Evolutionary conservation across 2,329 filamentous ascomycete genomes (phyloP).

Genomic region (Monilinia polystroma): DNA sequence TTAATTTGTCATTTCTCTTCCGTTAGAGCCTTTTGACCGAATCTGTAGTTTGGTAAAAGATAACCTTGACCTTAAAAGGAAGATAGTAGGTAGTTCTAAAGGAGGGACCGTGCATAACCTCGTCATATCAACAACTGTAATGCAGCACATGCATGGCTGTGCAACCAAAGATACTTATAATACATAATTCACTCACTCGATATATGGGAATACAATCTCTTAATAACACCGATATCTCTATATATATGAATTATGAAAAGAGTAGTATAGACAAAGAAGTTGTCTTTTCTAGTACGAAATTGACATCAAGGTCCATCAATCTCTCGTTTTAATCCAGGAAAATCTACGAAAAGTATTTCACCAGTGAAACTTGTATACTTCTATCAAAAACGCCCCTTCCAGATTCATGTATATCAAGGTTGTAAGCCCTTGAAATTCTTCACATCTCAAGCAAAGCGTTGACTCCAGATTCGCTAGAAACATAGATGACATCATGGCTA

Average conservation of each 20-base stretch:
- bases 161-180: not conserved
- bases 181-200: not conserved
- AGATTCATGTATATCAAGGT: not conserved
- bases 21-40: not conserved
- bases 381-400: not conserved
- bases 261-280: not conserved
- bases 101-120: slow-evolving; percentile 4
- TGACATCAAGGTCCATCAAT: too few relatives aligned
- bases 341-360: slow-evolving; percentile 6
- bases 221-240: not conserved
- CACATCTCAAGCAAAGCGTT: slow-evolving; percentile 60
- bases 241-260: slow-evolving; percentile 7
- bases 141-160: not conserved
- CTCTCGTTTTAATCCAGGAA: slow-evolving; percentile 5
- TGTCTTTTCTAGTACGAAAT: not conserved
- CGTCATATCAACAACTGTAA: not conserved
- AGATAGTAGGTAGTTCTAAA: not conserved
- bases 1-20: not conserved
- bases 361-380: not conserved
- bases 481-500: slow-evolving; percentile 87
- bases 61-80: not conserved
- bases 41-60: not conserved
- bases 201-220: not conserved
- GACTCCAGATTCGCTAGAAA: slow-evolving; percentile 90
- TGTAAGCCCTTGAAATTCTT: slow-evolving; percentile 12